Base-by-base conservation (phyloP, 108 stramenopile species). In the Poteriospumella lacustris region DNA sequence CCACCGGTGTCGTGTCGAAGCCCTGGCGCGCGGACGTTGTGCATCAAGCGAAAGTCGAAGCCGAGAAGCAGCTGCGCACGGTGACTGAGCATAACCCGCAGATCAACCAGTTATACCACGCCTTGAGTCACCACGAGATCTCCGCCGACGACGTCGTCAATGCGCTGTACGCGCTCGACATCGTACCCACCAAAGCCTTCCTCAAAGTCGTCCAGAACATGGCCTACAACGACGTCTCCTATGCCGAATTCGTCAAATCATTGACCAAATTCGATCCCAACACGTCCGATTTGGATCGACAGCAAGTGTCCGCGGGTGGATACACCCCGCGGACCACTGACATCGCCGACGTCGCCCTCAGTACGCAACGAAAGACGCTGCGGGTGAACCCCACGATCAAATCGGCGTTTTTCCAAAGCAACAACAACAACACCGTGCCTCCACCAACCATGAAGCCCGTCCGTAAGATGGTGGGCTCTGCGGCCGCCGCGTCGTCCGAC, bases 11-110 rank as follows among this genome's bases (percentile, higher is more conserved):
- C 31, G 33, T 24, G 28, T 3, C 36, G 29, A 73, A 73, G 41
- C 70, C 70, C 9, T 73, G 70, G 70, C 43, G 70, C 9, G 70
- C 70, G 29, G 70, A 73, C 31, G 70, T 42, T 42, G 70, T 42
- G 33, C 70, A 73, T 56, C 5, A 38, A 56, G 3, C 9, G 5
- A 73, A 73, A 73, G 24, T 73, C 5, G 15, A 39, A 42, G 12
- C 70, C 3, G 70, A 73, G 31, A 44, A 26, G 5, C 70, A 73
- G 36, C 36, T 34, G 36, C 3, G 3, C 3, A 3, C 9, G 28
- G 36, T 64, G 9, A 19, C 9, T 31, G 60, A 64, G 31, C 15
- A 64, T 64, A 64, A 33, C 9, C 33, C 5, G 9, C 33, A 19
- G 31, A 34, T 64, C 29, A 3, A 64, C 36, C 33, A 3, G 5